Conservation (phyloP, 495 filamentous ascomycete genomes). For the Hypoxylon rickii region DNA sequence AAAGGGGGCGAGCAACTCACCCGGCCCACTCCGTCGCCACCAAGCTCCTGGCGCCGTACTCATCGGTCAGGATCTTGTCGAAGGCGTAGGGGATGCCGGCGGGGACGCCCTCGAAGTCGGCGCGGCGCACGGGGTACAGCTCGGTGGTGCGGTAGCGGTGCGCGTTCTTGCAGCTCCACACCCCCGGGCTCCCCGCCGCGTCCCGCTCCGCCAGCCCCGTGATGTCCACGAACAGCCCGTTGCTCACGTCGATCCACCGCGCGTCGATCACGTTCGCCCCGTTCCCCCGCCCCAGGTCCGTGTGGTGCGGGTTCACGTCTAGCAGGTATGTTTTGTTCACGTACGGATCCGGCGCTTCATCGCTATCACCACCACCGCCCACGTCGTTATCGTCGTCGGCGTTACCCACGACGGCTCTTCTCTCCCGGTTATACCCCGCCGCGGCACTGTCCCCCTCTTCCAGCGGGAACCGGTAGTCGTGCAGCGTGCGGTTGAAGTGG, state of each 20-base stretch:
- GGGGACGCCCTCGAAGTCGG: constrained; percentile 74
- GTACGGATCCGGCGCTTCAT: not conserved
- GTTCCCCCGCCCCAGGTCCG: constrained; percentile 61
- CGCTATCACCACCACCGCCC: not conserved
- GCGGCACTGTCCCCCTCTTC: constrained; percentile 38
- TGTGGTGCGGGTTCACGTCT: constrained; percentile 75
- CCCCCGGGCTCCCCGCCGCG: constrained; percentile 57
- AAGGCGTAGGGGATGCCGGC: constrained; percentile 80
- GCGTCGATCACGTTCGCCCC: constrained; percentile 85
- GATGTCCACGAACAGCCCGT: constrained; percentile 85
- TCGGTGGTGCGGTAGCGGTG: constrained; percentile 72
- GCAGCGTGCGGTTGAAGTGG: constrained; percentile 66
- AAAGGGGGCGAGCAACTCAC: constrained; percentile 45
- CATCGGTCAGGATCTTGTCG: constrained; percentile 69
- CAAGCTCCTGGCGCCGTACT: constrained; percentile 73
- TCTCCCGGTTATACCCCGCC: too few relatives aligned
- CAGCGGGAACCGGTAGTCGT: constrained; percentile 59
- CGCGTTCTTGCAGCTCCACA: constrained; percentile 84
- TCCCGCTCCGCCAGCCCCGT: constrained; percentile 78
- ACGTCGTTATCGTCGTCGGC: not conserved
- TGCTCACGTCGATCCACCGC: constrained; percentile 77
- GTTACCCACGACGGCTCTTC: not conserved
- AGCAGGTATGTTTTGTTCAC: constrained; percentile 62
- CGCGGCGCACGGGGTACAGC: constrained; percentile 79
- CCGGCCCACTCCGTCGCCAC: constrained; percentile 65